Conservation (phyloP, 108 stramenopile species). For the Epipyxis sp. region DNA sequence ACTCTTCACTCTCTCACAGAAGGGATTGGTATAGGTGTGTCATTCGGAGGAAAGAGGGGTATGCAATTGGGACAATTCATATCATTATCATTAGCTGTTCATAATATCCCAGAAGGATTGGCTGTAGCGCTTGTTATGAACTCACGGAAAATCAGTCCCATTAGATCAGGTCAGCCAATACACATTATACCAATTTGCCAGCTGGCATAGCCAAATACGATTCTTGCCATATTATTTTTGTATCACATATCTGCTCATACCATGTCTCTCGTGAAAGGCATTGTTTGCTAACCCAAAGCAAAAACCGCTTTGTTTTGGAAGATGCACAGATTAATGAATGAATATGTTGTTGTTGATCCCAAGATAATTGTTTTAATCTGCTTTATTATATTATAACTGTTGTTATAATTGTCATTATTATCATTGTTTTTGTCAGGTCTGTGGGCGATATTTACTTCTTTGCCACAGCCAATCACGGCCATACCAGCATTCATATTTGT, state of each 20-base stretch:
- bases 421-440: too few species aligned
- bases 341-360: too few species aligned
- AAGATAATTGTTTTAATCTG: too few species aligned
- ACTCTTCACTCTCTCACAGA: constrained; percentile 94
- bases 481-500: constrained; percentile 95
- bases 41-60: constrained; percentile 78
- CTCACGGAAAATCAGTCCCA: constrained; percentile 73
- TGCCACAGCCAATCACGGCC: constrained; percentile 98
- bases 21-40: constrained; percentile 92
- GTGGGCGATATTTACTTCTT: constrained; percentile 83
- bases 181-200: too few species aligned
- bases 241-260: neutral
- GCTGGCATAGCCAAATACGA: too few species aligned
- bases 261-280: too few species aligned
- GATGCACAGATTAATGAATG: too few species aligned
- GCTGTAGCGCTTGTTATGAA: constrained; percentile 91
- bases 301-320: too few species aligned
- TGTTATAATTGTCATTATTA: too few species aligned
- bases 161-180: constrained; percentile 67
- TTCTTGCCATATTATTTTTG: constrained; percentile 18
- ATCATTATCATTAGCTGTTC: constrained; percentile 87
- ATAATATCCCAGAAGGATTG: constrained; percentile 98
- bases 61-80: constrained; percentile 87
- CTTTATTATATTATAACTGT: too few species aligned
- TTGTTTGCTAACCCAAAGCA: too few species aligned